Conservation (phyloP, 768 basidiomycete genomes). For the Boletus sensibilis region DNA sequence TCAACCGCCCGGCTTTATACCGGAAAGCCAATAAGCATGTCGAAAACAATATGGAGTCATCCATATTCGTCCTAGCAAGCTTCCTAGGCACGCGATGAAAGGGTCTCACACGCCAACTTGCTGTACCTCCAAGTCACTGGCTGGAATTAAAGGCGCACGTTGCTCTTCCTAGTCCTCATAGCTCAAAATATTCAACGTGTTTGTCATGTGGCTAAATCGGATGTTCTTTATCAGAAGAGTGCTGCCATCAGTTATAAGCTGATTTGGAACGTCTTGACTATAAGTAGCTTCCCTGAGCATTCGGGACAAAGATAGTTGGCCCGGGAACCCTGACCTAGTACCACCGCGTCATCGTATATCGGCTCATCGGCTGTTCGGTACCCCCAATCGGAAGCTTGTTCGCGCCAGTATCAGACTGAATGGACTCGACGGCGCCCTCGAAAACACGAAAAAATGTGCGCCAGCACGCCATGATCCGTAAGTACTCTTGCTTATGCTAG, state of each 20-base stretch:
- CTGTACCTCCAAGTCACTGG: constrained; percentile 26
- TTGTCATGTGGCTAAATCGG: constrained; percentile 33
- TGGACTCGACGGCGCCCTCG: constrained; percentile 2
- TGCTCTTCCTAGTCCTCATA: constrained; percentile 16
- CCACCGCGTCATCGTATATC: constrained; percentile 18
- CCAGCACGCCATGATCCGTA: constrained; percentile 9
- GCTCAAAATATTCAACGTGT: constrained; percentile 18
- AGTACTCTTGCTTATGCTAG: not conserved
- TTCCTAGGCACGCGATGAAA: constrained; percentile 24
- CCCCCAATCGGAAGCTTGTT: constrained; percentile 10
- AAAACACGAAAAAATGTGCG: not conserved
- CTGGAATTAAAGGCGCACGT: constrained; percentile 14
- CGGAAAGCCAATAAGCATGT: constrained; percentile 26
- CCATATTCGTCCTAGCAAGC: constrained; percentile 29
- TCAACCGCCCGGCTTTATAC: constrained; percentile 26
- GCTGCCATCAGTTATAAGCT: constrained; percentile 7
- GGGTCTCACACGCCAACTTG: constrained; percentile 28
- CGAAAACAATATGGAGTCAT: constrained; percentile 28
- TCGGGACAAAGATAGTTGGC: constrained; percentile 27
- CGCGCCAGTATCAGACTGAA: constrained; percentile 3
- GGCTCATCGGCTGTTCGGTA: constrained; percentile 19
- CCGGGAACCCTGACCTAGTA: constrained; percentile 23
- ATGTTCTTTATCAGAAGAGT: constrained; percentile 29
- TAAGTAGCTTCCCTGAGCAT: constrained; percentile 24
- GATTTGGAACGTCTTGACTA: constrained; percentile 22